phyloP scores from a whole-genome alignment of 805 yeast genomes.

The Candida coquimbonensis region DNA sequence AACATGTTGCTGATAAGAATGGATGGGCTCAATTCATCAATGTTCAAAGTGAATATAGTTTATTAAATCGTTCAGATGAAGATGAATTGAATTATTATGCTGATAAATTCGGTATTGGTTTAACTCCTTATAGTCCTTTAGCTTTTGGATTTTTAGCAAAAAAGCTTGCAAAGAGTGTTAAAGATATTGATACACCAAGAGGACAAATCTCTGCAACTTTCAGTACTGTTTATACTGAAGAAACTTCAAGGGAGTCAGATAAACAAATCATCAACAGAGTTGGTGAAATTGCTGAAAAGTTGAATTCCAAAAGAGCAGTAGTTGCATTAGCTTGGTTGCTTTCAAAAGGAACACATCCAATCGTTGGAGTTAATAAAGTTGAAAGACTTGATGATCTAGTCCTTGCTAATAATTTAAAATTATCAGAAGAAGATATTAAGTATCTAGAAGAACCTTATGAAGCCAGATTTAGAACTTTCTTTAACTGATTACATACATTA shows the following conservation, averaged over 20 bases:
- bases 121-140: slow-evolving; percentile 56
- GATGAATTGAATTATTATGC: slow-evolving; percentile 54
- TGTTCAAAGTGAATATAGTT: slow-evolving; percentile 52
- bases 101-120: slow-evolving; percentile 42
- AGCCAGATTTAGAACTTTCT: not conserved
- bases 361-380: slow-evolving; percentile 42
- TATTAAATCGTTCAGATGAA: slow-evolving; percentile 55
- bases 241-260: not conserved
- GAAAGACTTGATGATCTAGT: slow-evolving; percentile 47
- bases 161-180: slow-evolving; percentile 26
- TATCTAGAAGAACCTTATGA: slow-evolving; percentile 8
- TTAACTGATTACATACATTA: too few species aligned
- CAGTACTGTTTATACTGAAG: not conserved
- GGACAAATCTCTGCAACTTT: not conserved
- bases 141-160: slow-evolving; percentile 49
- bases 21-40: slow-evolving; percentile 59
- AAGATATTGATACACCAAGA: slow-evolving; percentile 7
- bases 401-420: slow-evolving; percentile 31
- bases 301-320: slow-evolving; percentile 40
- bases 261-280: slow-evolving; percentile 1
- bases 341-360: slow-evolving; percentile 42
- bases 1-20: slow-evolving; percentile 46
- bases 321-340: slow-evolving; percentile 46
- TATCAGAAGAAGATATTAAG: slow-evolving; percentile 15
- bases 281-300: not conserved